These are phyloP conservation scores for Spathaspora gorwiae DNA, from an alignment of 805 yeast genomes.

Conservation along the genomic window DNA sequence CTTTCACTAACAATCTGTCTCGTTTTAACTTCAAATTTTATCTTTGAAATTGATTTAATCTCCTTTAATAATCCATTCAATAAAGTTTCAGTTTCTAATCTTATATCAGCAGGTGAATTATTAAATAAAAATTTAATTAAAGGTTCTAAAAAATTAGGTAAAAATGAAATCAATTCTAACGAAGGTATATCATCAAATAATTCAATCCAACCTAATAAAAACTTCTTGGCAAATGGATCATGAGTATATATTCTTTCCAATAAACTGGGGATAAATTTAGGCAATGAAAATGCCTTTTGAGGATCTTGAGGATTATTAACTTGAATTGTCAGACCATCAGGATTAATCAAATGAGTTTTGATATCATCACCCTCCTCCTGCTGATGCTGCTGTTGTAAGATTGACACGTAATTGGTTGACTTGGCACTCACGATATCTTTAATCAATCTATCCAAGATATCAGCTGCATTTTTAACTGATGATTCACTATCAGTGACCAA, in stretches of 20 bases:
- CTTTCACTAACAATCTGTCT: constrained; percentile 14
- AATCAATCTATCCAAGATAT: constrained; percentile 79
- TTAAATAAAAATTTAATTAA: constrained; percentile 68
- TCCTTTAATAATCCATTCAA: constrained; percentile 74
- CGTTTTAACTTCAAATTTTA: constrained; percentile 49
- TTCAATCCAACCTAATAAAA: constrained; percentile 89
- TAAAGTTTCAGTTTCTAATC: constrained; percentile 78
- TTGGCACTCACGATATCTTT: constrained; percentile 95
- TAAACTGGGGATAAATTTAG: constrained; percentile 85
- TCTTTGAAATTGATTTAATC: constrained; percentile 68
- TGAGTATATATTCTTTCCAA: constrained; percentile 88
- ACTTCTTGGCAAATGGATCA: constrained; percentile 88
- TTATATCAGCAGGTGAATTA: constrained; percentile 80
- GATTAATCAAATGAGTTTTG: constrained; percentile 43
- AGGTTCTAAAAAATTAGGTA: constrained; percentile 88
- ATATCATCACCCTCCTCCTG: constrained; percentile 24
- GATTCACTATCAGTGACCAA: constrained; percentile 87
- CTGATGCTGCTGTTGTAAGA: constrained; percentile 47
- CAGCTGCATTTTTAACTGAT: constrained; percentile 93
- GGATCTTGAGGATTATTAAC: constrained; percentile 56
- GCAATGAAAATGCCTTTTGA: constrained; percentile 71
- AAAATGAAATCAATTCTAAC: constrained; percentile 75
- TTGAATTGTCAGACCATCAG: constrained; percentile 56
- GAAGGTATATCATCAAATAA: constrained; percentile 92
- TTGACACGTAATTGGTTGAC: constrained; percentile 80